Evolutionary conservation across 1,284 basidiomycete species (phyloP).

Genomic region (Ceratobasidium papillatum): DNA sequence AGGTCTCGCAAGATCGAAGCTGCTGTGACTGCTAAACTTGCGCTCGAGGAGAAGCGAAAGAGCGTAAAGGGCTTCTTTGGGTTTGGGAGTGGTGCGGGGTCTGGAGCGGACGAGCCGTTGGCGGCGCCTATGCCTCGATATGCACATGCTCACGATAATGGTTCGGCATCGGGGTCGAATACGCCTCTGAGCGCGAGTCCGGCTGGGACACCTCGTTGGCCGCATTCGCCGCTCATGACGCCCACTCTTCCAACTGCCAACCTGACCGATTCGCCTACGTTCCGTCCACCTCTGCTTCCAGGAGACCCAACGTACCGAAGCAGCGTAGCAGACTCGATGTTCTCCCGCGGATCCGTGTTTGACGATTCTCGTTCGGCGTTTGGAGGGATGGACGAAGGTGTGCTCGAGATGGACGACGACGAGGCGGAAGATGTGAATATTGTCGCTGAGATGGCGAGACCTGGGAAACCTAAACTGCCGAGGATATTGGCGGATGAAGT

Average conservation of each 20-base stretch:
- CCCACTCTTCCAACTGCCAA: slow-evolving; percentile 3
- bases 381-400: slow-evolving; percentile 49
- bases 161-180: slow-evolving; percentile 4
- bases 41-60: slow-evolving; percentile 38
- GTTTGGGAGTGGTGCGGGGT: not conserved
- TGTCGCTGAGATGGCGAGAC: slow-evolving; percentile 73
- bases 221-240: slow-evolving; percentile 32
- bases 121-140: slow-evolving; percentile 23
- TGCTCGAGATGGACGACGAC: slow-evolving; percentile 67
- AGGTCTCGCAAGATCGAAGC: slow-evolving; percentile 57
- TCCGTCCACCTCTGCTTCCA: slow-evolving; percentile 1
- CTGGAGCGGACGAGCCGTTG: slow-evolving; percentile 11
- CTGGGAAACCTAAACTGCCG: slow-evolving; percentile 78
- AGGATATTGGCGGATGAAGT: slow-evolving; percentile 74
- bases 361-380: slow-evolving; percentile 39
- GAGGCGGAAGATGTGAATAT: slow-evolving; percentile 74
- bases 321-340: slow-evolving; percentile 31
- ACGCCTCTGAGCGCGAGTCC: slow-evolving; percentile 19
- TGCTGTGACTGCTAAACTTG: slow-evolving; percentile 44
- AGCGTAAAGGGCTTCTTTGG: not conserved
- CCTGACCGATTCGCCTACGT: slow-evolving; percentile 12
- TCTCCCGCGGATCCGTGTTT: slow-evolving; percentile 13
- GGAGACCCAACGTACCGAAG: slow-evolving; percentile 15
- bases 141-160: slow-evolving; percentile 15
- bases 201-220: slow-evolving; percentile 13